phyloP scores from a whole-genome alignment of 768 basidiomycete species.

The Artomyces pyxidatus region DNA sequence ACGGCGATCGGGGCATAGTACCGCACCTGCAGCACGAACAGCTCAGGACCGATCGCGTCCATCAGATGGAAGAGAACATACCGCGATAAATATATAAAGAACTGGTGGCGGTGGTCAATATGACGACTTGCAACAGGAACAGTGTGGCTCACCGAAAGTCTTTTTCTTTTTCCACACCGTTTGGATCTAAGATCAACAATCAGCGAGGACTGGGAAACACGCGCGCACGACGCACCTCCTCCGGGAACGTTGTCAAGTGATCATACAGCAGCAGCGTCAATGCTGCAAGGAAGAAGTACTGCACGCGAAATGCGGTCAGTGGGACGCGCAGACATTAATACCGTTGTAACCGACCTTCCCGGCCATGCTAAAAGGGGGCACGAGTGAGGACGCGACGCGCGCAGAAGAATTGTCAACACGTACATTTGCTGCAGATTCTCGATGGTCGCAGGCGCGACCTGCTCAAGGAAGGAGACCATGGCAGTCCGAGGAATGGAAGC shows the following conservation, averaged over 20 bases:
- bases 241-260: conserved; percentile 9
- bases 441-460: not conserved
- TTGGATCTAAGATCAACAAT: conserved; percentile 9
- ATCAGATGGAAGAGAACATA: not conserved
- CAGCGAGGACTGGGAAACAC: not conserved
- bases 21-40: conserved; percentile 3
- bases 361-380: not conserved
- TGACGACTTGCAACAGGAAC: not conserved
- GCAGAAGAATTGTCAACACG: not conserved
- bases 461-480: not conserved
- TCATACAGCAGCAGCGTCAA: conserved; percentile 13
- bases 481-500: no score
- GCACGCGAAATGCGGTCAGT: not conserved
- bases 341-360: conserved; percentile 8
- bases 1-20: conserved; percentile 11
- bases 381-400: not conserved
- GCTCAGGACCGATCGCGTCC: not conserved
- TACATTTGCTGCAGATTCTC: conserved; percentile 11
- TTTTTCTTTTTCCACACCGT: conserved; percentile 16
- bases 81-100: conserved; percentile 12
- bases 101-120: no score
- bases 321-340: not conserved
- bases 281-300: conserved; percentile 13
- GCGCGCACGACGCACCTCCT: conserved; percentile 4
- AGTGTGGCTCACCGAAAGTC: conserved; percentile 6